These are phyloP conservation scores for Tetrastigma voinierianum DNA, from an alignment of 164 flowering plant species.

Conservation along the genomic window DNA sequence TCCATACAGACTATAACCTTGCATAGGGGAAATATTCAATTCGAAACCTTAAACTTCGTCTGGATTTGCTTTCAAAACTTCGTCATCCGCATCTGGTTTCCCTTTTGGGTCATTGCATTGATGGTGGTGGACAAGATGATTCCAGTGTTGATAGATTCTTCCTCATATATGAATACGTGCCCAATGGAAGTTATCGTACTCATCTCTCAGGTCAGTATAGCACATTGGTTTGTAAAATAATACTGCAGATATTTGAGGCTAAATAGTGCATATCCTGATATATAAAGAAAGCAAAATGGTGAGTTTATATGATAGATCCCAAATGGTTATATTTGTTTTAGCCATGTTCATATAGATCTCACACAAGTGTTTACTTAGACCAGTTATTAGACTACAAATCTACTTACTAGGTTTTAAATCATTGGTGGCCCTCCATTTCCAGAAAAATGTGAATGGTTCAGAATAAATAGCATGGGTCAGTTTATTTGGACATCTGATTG, in stretches of 20 bases:
- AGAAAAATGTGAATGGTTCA: background rate
- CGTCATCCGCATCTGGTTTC: slow-evolving; percentile 78
- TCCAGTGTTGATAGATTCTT: slow-evolving; percentile 43
- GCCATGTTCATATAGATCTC: no score
- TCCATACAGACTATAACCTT: slow-evolving; percentile 56
- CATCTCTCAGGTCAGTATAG: slow-evolving; percentile 64
- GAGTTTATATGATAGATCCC: no score
- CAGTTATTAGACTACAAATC: background rate
- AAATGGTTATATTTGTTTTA: no score
- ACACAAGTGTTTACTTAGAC: background rate
- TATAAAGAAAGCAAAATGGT: background rate
- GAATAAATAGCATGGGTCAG: background rate
- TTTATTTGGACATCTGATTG: background rate
- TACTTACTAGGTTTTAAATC: background rate
- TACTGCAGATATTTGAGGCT: background rate
- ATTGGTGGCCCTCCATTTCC: background rate
- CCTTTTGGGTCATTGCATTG: slow-evolving; percentile 80
- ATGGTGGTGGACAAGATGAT: slow-evolving; percentile 51
- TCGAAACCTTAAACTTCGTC: slow-evolving; percentile 60
- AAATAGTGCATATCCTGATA: background rate
- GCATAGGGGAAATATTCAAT: slow-evolving; percentile 50
- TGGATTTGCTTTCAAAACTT: slow-evolving; percentile 83
- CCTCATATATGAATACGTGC: slow-evolving; percentile 77
- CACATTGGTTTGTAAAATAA: background rate
- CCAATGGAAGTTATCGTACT: slow-evolving; percentile 60